Conservation (phyloP, 768 basidiomycete species). For the Kockovaella imperatae region DNA sequence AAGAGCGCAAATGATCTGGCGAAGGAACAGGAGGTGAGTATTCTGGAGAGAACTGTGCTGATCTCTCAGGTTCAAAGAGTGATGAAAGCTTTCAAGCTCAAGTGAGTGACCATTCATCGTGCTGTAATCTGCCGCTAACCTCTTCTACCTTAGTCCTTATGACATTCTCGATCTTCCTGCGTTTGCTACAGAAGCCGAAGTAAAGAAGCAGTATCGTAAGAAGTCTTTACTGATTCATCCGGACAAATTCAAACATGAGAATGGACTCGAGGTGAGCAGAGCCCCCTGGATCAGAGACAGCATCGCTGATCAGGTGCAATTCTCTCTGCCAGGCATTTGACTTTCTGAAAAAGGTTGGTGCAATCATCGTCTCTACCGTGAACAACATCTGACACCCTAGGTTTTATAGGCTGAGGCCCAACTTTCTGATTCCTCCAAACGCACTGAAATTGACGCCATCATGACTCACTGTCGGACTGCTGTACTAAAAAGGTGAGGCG, state of each 20-base stretch:
- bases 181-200: slow-evolving; percentile 57
- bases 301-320: slow-evolving; percentile 4
- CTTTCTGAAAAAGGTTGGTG: slow-evolving; percentile 44
- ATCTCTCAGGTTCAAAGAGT: slow-evolving; percentile 60
- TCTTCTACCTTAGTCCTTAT: slow-evolving; percentile 62
- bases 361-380: neutral
- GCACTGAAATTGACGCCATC: slow-evolving; percentile 42
- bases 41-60: slow-evolving; percentile 4
- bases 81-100: slow-evolving; percentile 88
- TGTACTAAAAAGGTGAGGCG: slow-evolving; percentile 38
- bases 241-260: slow-evolving; percentile 78
- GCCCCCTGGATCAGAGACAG: neutral
- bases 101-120: slow-evolving; percentile 52
- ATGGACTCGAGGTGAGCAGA: slow-evolving; percentile 39
- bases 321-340: slow-evolving; percentile 40
- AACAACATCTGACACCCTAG: slow-evolving; percentile 5
- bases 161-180: slow-evolving; percentile 76
- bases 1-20: slow-evolving; percentile 27
- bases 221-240: slow-evolving; percentile 74
- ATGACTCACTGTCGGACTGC: slow-evolving; percentile 39
- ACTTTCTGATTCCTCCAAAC: slow-evolving; percentile 30
- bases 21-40: slow-evolving; percentile 35
- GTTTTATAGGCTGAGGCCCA: slow-evolving; percentile 36
- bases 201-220: slow-evolving; percentile 66
- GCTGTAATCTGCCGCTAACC: neutral